Percentiles rank a stretch among this genome's conserved stretches.
Evolutionary conservation across 139 green algal species (phyloP).

Genomic region (Tetratostichococcus sp.): DNA sequence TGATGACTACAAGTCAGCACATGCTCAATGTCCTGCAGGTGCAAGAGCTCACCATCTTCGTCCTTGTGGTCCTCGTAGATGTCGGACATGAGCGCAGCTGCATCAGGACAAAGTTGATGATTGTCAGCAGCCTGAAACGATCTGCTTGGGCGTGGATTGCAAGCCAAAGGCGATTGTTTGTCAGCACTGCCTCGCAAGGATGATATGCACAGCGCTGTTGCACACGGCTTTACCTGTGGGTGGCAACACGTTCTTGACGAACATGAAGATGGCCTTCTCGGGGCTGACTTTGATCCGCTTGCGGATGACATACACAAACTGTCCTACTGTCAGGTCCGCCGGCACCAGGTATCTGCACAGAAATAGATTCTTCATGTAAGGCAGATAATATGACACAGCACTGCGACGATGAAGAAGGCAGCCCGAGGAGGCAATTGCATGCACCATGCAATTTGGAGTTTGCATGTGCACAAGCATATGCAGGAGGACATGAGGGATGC

Average conservation of each 20-base stretch:
- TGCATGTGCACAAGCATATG: slow-evolving; percentile 43
- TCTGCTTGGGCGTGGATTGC: too few species aligned
- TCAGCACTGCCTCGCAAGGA: too few species aligned
- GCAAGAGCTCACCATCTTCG: slow-evolving; percentile 62
- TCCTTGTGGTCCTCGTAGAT: slow-evolving; percentile 99
- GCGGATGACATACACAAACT: slow-evolving; percentile 99
- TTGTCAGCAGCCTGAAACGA: too few species aligned
- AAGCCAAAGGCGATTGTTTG: too few species aligned
- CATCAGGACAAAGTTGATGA: slow-evolving; percentile 5
- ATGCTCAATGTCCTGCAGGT: too few species aligned
- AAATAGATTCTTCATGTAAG: too few species aligned
- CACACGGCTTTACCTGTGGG: slow-evolving; percentile 88
- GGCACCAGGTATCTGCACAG: slow-evolving; percentile 98
- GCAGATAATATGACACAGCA: too few species aligned
- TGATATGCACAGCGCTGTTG: too few species aligned
- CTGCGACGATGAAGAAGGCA: too few species aligned
- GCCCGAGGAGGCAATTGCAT: too few species aligned
- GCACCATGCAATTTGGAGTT: neutral
- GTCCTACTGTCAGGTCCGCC: slow-evolving; percentile 92
- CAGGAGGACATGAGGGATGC: too few species aligned
- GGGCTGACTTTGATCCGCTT: slow-evolving; percentile 95
- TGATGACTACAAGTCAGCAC: too few species aligned
- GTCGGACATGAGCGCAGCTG: slow-evolving; percentile 93
- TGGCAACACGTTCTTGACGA: slow-evolving; percentile 95
- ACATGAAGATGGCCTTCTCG: slow-evolving; percentile 99